These are phyloP conservation scores for Suhomyces chickasaworum DNA, from an alignment of 1,139 yeast genomes.

Conservation along the genomic window DNA sequence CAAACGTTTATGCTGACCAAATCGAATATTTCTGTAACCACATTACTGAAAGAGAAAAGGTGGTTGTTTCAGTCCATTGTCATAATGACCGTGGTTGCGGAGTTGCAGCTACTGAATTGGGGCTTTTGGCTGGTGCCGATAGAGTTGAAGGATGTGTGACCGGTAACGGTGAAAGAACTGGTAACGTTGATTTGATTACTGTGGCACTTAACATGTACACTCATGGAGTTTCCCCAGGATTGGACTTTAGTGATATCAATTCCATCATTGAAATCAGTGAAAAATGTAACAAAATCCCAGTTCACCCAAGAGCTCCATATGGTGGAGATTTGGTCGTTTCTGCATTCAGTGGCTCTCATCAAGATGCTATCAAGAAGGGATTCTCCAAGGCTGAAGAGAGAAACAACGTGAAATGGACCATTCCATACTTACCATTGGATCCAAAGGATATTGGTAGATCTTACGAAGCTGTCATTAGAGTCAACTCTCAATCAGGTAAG, in stretches of 20 bases:
- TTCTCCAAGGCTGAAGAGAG: constrained; percentile 35
- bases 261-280: constrained; percentile 46
- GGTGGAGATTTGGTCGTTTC: constrained; percentile 52
- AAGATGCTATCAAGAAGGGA: constrained; percentile 54
- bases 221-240: constrained; percentile 46
- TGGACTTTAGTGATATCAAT: constrained; percentile 47
- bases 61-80: constrained; percentile 49
- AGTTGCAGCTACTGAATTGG: constrained; percentile 53
- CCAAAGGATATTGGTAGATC: constrained; percentile 53
- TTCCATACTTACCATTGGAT: constrained; percentile 53
- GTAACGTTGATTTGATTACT: constrained; percentile 52
- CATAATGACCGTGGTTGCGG: constrained; percentile 56
- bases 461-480: constrained; percentile 54
- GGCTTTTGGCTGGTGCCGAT: constrained; percentile 52
- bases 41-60: constrained; percentile 46
- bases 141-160: constrained; percentile 54
- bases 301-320: constrained; percentile 53
- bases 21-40: constrained; percentile 48
- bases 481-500: constrained; percentile 53
- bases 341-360: constrained; percentile 54
- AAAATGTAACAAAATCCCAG: constrained; percentile 49
- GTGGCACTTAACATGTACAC: constrained; percentile 52
- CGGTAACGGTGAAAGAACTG: constrained; percentile 54
- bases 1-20: constrained; percentile 54
- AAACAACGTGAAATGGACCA: constrained; percentile 36